These are phyloP conservation scores for Diphasiastrum complanatum DNA, from an alignment of 83 land plant species.

Conservation along the genomic window DNA sequence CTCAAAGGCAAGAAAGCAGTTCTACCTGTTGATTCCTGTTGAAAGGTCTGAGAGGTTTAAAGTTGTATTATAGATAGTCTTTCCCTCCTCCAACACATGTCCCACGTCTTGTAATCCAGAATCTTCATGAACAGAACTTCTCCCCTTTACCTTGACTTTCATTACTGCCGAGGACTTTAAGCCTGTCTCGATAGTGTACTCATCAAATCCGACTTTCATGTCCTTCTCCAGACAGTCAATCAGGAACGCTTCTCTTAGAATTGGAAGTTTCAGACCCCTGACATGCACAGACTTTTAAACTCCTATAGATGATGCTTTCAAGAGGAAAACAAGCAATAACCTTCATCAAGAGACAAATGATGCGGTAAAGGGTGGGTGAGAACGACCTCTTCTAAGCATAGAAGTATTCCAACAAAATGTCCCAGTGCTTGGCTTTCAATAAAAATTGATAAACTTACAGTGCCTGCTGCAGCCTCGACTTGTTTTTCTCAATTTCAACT, in stretches of 20 bases:
- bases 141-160: constrained; percentile 90
- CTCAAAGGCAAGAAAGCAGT: background rate
- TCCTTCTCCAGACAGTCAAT: constrained; percentile 54
- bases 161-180: constrained; percentile 32
- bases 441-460: constrained; percentile 27
- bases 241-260: constrained; percentile 76
- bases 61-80: constrained; percentile 69
- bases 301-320: background rate
- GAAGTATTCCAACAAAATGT: background rate
- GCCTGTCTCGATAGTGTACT: constrained; percentile 52
- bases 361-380: constrained; percentile 3
- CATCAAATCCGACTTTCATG: constrained; percentile 52
- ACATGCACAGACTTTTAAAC: background rate
- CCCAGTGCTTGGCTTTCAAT: background rate
- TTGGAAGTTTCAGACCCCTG: constrained; percentile 75
- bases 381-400: constrained; percentile 1
- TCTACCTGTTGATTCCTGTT: constrained; percentile 86
- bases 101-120: constrained; percentile 89
- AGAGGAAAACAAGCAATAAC: constrained; percentile 11
- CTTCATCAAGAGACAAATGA: background rate
- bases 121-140: constrained; percentile 91
- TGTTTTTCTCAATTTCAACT: constrained; percentile 28
- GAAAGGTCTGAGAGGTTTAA: constrained; percentile 82
- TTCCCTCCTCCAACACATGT: constrained; percentile 79
- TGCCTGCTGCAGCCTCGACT: constrained; percentile 48